Conservation (phyloP, 2,329 filamentous ascomycete species). For the Ophiosphaerella narmari region DNA sequence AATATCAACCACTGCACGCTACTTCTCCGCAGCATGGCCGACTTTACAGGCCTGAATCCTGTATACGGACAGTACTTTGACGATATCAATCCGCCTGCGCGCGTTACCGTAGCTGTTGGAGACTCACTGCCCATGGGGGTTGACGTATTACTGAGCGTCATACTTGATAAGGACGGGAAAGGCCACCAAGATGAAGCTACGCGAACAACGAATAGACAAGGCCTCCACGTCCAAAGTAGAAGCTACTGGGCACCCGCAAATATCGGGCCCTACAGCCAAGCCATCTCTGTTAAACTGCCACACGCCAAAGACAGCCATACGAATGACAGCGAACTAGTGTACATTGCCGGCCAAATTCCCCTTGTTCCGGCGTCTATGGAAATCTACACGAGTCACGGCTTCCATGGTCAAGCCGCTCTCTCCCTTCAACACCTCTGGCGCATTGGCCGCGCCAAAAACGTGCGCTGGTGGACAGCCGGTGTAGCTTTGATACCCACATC, state of each 20-base stretch:
- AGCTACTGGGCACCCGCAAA: constrained; percentile 99
- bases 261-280: constrained; percentile 96
- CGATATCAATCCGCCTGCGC: constrained; percentile 78
- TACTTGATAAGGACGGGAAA: constrained; percentile 38
- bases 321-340: constrained; percentile 52
- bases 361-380: constrained; percentile 80
- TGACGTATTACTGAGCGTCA: constrained; percentile 64
- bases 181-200: constrained; percentile 25
- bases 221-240: constrained; percentile 85
- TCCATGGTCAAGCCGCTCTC: constrained; percentile 67
- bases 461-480: constrained; percentile 75
- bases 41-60: constrained; percentile 76
- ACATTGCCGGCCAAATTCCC: constrained; percentile 89
- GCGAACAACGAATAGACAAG: constrained; percentile 46
- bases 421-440: constrained; percentile 89
- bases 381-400: constrained; percentile 50
- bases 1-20: constrained; percentile 58
- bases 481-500: constrained; percentile 57
- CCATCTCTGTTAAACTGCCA: constrained; percentile 61
- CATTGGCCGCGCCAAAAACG: constrained; percentile 72
- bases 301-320: constrained; percentile 24
- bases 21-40: constrained; percentile 76
- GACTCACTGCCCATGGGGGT: constrained; percentile 63
- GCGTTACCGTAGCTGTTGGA: constrained; percentile 82
- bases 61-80: constrained; percentile 77